Evolutionary conservation across 192 early-diverging fungal genomes (phyloP).

Genomic region (Gamsiella multidivaricata): DNA sequence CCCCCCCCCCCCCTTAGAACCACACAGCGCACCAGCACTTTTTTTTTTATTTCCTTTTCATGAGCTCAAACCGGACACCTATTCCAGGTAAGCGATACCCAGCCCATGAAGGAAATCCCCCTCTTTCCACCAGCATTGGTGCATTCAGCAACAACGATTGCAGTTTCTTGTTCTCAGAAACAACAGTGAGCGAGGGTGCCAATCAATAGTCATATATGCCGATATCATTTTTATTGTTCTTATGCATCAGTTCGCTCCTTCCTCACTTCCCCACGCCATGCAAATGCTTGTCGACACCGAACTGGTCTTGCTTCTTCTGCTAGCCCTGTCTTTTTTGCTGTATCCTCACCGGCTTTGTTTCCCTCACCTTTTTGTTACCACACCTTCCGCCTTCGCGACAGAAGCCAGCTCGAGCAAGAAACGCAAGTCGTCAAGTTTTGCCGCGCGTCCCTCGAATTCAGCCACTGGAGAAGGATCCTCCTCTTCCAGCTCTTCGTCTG

Average conservation of each 20-base stretch:
- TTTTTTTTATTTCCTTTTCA: conserved; percentile 5
- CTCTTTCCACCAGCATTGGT: too few species aligned
- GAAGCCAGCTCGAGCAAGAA: conserved; percentile 53
- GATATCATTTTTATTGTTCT: too few species aligned
- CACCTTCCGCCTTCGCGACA: conserved; percentile 7
- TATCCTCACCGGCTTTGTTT: background rate
- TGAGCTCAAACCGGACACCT: conserved; percentile 30
- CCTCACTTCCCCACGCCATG: background rate
- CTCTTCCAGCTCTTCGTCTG: conserved; percentile 11
- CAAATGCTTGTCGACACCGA: conserved; percentile 15
- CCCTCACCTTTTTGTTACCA: background rate
- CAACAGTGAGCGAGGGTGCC: too few species aligned
- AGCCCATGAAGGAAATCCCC: too few species aligned
- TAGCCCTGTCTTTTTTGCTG: conserved; percentile 4
- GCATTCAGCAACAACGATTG: background rate
- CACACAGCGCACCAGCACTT: background rate
- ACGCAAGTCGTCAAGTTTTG: conserved; percentile 49
- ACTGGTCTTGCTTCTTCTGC: conserved; percentile 1
- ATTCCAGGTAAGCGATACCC: conserved; percentile 13
- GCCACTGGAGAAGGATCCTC: conserved; percentile 22
- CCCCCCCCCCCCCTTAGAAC: background rate
- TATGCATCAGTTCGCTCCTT: background rate
- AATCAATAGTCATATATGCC: too few species aligned
- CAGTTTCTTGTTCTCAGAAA: too few species aligned
- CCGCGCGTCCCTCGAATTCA: conserved; percentile 47